phyloP scores from a whole-genome alignment of 1,284 basidiomycete genomes.

The Pseudomicrostroma phylloplanum region DNA sequence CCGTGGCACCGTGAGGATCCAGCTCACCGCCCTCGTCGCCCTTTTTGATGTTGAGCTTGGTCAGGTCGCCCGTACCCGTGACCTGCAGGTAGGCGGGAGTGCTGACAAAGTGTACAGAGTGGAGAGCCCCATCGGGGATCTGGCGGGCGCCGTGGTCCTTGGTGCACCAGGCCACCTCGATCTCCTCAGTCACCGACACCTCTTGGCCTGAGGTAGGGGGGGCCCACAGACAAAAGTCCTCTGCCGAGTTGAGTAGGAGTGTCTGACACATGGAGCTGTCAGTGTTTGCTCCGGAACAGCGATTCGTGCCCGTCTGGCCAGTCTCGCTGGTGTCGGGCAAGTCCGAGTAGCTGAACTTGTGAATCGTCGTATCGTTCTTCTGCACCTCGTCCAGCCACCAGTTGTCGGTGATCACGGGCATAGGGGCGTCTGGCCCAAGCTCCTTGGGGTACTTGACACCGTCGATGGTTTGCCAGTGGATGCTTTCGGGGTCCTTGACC shows the following conservation, averaged over 20 bases:
- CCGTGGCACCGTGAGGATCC: slow-evolving; percentile 42
- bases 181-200: slow-evolving; percentile 39
- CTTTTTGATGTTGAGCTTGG: slow-evolving; percentile 44
- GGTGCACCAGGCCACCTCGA: slow-evolving; percentile 44
- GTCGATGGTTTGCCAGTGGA: slow-evolving; percentile 1
- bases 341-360: neutral
- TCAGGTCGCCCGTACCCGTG: slow-evolving; percentile 47
- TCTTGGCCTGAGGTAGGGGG: slow-evolving; percentile 22
- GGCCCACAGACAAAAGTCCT: slow-evolving; percentile 47
- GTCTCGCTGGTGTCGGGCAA: neutral
- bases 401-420: slow-evolving; percentile 2
- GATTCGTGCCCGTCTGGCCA: slow-evolving; percentile 17
- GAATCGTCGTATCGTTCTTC: slow-evolving; percentile 2
- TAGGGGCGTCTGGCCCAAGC: neutral
- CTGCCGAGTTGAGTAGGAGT: slow-evolving; percentile 13
- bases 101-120: slow-evolving; percentile 45
- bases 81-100: slow-evolving; percentile 25
- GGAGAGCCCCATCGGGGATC: slow-evolving; percentile 43
- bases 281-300: slow-evolving; percentile 11
- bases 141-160: slow-evolving; percentile 45
- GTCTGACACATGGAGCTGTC: slow-evolving; percentile 16
- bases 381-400: slow-evolving; percentile 7
- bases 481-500: neutral
- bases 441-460: slow-evolving; percentile 3
- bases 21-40: slow-evolving; percentile 51